Evolutionary conservation across 139 green algal genomes (phyloP), one percentile per base, ranked within the genome.

Genomic region (Yamagishiella unicocca): DNA sequence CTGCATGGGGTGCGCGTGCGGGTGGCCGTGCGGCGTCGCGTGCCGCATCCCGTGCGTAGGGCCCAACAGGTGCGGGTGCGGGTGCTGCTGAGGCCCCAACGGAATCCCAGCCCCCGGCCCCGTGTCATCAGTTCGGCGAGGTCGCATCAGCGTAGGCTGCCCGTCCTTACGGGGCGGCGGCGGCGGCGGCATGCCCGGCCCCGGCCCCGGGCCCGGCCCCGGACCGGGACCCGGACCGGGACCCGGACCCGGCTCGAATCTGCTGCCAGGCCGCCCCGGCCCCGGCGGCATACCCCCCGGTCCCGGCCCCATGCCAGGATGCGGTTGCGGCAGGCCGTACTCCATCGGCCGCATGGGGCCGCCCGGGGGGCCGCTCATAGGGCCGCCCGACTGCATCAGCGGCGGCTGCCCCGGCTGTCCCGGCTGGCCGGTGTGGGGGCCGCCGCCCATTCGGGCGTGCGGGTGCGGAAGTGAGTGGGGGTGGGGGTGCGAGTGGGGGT

Each of bases 1-100:
- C 71, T 35, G 71, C 71, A 79, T 79, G 27, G 22, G 21, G 42
- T 79, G 71, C 71, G 71, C 19, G 58, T 67, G n/a, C n/a, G n/a
- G n/a, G n/a, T n/a, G n/a, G n/a, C n/a, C n/a, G n/a, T n/a, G 64
- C 64, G 64, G 38, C 43, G 40, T 19, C 71, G 7, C 43, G 25
- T 64, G 72, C 12, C 72, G 72, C 21, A 45, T 45, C 1, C 42
- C 42, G 10, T 25, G 24, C 72, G 22, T 22, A 17, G 72, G 72
- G 27, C 72, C 72, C 42, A 64, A 43, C 27, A 80, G 40, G 72
- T 79, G 71, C 43, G 43, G 10, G 42, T 58, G 72, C 4, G 42
- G 43, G 43, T 62, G 72, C 42, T 40, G 72, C 72, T 43, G 43
- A 22, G 72, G 72, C 21, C 72, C 72, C n/a, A 62, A 7, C n/a